Evolutionary conservation across 2,329 filamentous ascomycete species (phyloP).

Genomic region (Nemania bipapillata): DNA sequence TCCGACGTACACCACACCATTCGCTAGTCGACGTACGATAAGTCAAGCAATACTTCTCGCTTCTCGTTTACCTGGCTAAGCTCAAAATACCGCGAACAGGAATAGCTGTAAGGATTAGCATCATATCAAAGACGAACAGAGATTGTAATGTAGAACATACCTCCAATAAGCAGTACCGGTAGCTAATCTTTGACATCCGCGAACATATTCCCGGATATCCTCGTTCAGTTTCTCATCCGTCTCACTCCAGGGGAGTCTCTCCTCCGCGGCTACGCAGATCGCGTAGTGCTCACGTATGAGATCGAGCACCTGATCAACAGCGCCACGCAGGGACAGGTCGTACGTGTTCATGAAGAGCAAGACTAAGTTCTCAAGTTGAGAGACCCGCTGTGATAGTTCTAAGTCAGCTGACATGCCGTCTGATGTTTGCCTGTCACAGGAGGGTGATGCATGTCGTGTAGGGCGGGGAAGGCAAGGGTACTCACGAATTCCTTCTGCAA

Average conservation of each 20-base stretch:
- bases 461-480: conserved; percentile 9
- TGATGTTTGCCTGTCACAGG: background rate
- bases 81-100: conserved; percentile 47
- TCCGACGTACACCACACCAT: background rate
- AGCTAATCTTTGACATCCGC: conserved; percentile 45
- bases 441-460: background rate
- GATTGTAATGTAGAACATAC: conserved; percentile 28
- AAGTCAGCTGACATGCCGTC: conserved; percentile 20
- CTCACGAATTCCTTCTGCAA: conserved; percentile 51
- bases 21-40: conserved; percentile 40
- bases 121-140: conserved; percentile 1
- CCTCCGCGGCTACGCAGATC: conserved; percentile 46
- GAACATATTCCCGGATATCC: conserved; percentile 46
- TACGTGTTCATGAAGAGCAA: conserved; percentile 48
- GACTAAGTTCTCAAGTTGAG: conserved; percentile 48
- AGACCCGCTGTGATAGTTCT: conserved; percentile 40
- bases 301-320: conserved; percentile 43
- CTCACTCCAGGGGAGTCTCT: conserved; percentile 48
- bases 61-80: conserved; percentile 43
- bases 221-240: conserved; percentile 46
- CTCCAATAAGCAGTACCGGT: conserved; percentile 49
- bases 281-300: conserved; percentile 48
- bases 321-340: conserved; percentile 40
- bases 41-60: conserved; percentile 43
- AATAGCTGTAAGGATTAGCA: conserved; percentile 41